Evolutionary conservation across 2,329 filamentous ascomycete genomes (phyloP).

Genomic region (Penicillium capsulatum): DNA sequence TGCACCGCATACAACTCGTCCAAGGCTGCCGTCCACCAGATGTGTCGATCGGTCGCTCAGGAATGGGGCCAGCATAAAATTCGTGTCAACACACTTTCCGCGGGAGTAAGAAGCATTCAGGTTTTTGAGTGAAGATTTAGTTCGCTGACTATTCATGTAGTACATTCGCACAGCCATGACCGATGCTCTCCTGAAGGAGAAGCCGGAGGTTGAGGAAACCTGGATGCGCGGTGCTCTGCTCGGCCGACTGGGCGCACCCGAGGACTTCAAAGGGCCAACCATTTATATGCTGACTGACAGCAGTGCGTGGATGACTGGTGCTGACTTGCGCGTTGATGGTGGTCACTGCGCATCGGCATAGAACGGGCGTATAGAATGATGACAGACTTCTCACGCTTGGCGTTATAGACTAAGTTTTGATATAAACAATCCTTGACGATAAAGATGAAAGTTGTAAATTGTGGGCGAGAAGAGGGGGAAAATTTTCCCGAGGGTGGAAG

Average conservation of each 20-base stretch:
- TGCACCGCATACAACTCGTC: constrained; percentile 57
- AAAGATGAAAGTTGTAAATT: too few species aligned
- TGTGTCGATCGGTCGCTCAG: constrained; percentile 46
- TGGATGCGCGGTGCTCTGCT: constrained; percentile 53
- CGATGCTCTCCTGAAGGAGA: constrained; percentile 42
- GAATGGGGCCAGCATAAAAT: constrained; percentile 60
- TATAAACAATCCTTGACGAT: too few species aligned
- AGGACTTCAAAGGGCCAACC: constrained; percentile 38
- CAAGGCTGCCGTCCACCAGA: constrained; percentile 49
- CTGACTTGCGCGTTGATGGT: constrained; percentile 40
- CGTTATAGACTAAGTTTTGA: constrained; percentile 8
- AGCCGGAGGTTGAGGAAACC: constrained; percentile 50
- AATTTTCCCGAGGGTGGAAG: too few species aligned
- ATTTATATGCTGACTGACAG: constrained; percentile 38
- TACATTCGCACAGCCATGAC: constrained; percentile 51
- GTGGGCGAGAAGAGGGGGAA: too few species aligned
- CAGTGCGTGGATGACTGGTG: constrained; percentile 40
- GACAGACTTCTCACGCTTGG: constrained; percentile 11
- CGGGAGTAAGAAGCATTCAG: constrained; percentile 49
- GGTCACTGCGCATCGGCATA: constrained; percentile 37
- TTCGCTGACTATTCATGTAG: constrained; percentile 16
- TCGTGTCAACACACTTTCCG: constrained; percentile 75
- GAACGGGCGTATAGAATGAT: constrained; percentile 4
- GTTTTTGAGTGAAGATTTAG: not conserved
- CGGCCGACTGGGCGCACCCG: constrained; percentile 46